A percentile compares a stretch with the other conserved stretches of the same genome.
Conservation (phyloP, 768 basidiomycete species). For the Hirschioporus abietinus region DNA sequence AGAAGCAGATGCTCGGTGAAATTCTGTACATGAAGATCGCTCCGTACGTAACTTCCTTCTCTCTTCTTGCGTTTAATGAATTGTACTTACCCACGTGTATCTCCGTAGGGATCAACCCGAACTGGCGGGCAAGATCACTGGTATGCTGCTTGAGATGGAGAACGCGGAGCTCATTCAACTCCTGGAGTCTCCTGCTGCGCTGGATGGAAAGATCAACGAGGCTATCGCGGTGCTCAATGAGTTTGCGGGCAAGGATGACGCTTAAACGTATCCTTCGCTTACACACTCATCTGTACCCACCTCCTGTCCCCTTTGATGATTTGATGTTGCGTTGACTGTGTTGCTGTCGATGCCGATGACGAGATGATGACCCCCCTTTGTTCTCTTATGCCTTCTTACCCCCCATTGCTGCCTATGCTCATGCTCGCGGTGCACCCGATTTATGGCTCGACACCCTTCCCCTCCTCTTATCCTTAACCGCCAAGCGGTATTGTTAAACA, state of each 20-base stretch:
- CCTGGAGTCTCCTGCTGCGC: slow-evolving; percentile 73
- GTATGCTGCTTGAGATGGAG: slow-evolving; percentile 99
- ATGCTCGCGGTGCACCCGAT: background rate
- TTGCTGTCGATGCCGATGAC: background rate
- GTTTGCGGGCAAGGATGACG: slow-evolving; percentile 50
- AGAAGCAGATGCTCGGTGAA: slow-evolving; percentile 99
- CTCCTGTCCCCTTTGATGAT: slow-evolving; percentile 31
- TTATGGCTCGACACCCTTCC: background rate
- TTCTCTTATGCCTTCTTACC: background rate
- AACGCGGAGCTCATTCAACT: slow-evolving; percentile 89
- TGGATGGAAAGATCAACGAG: slow-evolving; percentile 88
- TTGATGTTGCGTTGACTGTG: slow-evolving; percentile 9
- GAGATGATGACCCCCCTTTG: background rate
- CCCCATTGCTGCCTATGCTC: background rate
- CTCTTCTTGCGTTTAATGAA: slow-evolving; percentile 6
- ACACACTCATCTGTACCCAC: slow-evolving; percentile 41
- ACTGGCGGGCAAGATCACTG: slow-evolving; percentile 96
- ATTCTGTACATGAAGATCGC: slow-evolving; percentile 90
- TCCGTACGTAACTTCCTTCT: slow-evolving; percentile 44
- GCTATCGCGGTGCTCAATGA: slow-evolving; percentile 86
- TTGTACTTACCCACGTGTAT: slow-evolving; percentile 13
- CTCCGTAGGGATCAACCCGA: slow-evolving; percentile 71
- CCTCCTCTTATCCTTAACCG: background rate
- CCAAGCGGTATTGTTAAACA: slow-evolving; percentile 16
- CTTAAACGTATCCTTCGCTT: slow-evolving; percentile 17